phyloP scores from a whole-genome alignment of 441 rosid species.

The Mallotus repandus region DNA sequence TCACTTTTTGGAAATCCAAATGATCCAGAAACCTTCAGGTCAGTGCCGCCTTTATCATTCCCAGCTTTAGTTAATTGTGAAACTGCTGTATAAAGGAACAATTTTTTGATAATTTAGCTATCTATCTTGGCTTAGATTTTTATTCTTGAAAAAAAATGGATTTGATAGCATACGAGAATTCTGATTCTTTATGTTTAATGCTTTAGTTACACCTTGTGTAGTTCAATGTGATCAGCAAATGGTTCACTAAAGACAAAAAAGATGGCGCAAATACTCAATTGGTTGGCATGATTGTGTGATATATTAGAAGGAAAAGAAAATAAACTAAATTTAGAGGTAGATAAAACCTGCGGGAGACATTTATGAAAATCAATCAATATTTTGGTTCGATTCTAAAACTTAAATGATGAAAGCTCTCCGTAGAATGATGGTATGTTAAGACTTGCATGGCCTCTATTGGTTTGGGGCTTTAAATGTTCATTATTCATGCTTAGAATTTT shows the following conservation, averaged over 20 bases:
- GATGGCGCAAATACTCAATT: too few species aligned
- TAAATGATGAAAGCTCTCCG: background rate
- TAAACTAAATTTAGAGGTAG: background rate
- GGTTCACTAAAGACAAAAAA: too few species aligned
- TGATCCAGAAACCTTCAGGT: conserved; percentile 96
- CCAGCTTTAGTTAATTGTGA: background rate
- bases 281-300: background rate
- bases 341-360: background rate
- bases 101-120: too few species aligned
- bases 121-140: background rate
- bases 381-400: background rate
- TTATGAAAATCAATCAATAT: background rate
- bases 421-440: background rate
- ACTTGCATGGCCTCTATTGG: background rate
- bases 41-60: conserved; percentile 23
- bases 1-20: conserved; percentile 97
- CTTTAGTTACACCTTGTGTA: background rate
- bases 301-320: conserved; percentile 5
- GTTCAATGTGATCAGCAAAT: background rate
- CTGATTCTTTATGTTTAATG: background rate
- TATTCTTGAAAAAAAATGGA: background rate
- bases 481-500: background rate
- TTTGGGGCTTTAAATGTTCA: background rate
- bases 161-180: too few species aligned
- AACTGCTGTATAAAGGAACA: background rate